Evolutionary conservation across 1,284 basidiomycete species (phyloP), one percentile per base, ranked within the genome.

Genomic region (Coniophora puteana): DNA sequence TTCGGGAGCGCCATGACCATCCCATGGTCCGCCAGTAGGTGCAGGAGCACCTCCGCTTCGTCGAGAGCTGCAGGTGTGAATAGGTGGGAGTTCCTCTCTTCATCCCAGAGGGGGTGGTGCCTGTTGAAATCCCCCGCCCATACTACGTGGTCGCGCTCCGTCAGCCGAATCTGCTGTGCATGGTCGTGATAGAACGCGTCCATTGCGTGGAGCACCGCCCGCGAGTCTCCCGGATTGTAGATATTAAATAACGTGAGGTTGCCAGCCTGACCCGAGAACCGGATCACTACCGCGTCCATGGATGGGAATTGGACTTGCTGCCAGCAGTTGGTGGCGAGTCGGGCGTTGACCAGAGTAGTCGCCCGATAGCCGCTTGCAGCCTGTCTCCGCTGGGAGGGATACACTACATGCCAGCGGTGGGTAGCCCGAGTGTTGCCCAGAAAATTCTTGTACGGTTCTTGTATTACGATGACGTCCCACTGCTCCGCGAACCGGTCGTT

Each of bases 21-120:
- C 10, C 47, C 49, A 23, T 51, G 49, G 0, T 39, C 39, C 0
- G 45, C 36, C 4, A 59, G 6, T 0, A 53, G 14, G 27, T 52
- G 38, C 8, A 65, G 28, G 0, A 68, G 50, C 0, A 20, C 16
- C 10, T 38, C 23, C 0, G 36, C 2, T 0, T 23, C n/a, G 8
- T 5, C 18, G 4, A 38, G 23, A 17, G 14, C 26, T 4, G 18
- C 13, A 5, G 16, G 13, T 13, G 53, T 58, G 43, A 59, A 64
- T 0, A 68, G 57, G n/a, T 66, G 65, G 0, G 27, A 3, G 43
- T 69, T 66, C 0, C 35, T 3, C 0, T 47, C 39, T 1, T 55
- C 46, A 17, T 73, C 69, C 69, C 70, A 72, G 2, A 59, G n/a
- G 0, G 63, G 61, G 50, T 69, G 63, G 50, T 74, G 71, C 1